Evolutionary conservation across 345 rosid species (phyloP), one percentile per base, ranked within the genome.

Genomic region (Syzygium jambos): DNA sequence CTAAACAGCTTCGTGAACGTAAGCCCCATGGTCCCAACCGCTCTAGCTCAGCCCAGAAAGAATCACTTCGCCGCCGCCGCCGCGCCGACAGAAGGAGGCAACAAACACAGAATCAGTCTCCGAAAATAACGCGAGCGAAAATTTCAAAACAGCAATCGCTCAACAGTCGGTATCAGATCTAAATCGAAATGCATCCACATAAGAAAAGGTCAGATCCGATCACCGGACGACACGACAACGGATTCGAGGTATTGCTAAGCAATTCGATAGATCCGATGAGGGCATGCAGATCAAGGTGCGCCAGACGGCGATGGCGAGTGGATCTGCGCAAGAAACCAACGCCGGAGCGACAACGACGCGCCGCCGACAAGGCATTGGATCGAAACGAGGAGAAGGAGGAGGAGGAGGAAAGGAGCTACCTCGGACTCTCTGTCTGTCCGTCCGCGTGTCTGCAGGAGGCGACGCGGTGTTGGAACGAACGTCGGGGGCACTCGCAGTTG

Each of bases 1-100:
- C 95, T 93, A 84, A 95, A 94, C 19, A 95, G 95, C 93, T 95
- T 95, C 34, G 95, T 89, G 83, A 95, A 93, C 52, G 90, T 73
- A 86, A 92, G 89, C 84, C 95, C 96, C 97, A 95, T 95, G 87
- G 85, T 87, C 63, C 80, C 85, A 52, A 90, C 85, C 38, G 87
- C 46, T 73, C 1, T 73, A 9, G 80, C 43, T 73, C 80, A 34
- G 80, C 80, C 80, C 80, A 19, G 6, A 73, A 41, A 1, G 19
- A 9, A 73, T 17, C 49, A 73, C 49, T 34, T 73, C 65, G 30
- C 52, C 52, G 52, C 61, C 52, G 52, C 61, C 61, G n/a, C 80
- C 80, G 21, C 25, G 25, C 80, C 80, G 19, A 73, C 80, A 73
- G 25, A 38, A 73, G 49, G 25, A 11, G 38, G 46, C 49, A 19